Conservation (phyloP, 192 early-diverging fungal genomes). For the Backusella luteola region DNA sequence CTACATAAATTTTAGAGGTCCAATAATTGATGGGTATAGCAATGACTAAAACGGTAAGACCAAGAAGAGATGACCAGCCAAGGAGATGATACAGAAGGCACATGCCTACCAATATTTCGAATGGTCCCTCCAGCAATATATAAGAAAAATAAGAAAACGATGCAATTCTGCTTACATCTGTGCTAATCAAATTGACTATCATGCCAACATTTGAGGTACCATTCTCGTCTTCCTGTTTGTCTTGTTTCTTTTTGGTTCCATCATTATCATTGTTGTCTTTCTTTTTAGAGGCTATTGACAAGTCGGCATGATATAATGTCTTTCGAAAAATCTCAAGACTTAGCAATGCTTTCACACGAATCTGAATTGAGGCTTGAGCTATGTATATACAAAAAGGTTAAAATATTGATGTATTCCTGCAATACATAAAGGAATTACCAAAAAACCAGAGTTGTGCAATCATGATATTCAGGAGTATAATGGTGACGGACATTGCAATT, state of each 20-base stretch:
- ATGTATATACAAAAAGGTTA: background rate
- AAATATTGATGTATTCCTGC: conserved; percentile 21
- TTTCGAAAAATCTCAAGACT: conserved; percentile 61
- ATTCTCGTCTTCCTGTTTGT: conserved; percentile 23
- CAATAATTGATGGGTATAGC: conserved; percentile 39
- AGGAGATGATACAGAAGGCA: conserved; percentile 72
- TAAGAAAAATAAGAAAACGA: conserved; percentile 49
- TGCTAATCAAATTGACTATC: conserved; percentile 71
- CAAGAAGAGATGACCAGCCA: conserved; percentile 76
- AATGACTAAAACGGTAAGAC: conserved; percentile 55
- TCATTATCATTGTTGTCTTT: conserved; percentile 33
- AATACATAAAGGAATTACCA: conserved; percentile 8
- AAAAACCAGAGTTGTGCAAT: conserved; percentile 28
- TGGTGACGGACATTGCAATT: conserved; percentile 47
- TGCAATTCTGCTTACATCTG: conserved; percentile 61
- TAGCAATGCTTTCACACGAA: conserved; percentile 23
- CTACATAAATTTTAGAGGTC: conserved; percentile 25
- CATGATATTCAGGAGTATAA: conserved; percentile 44
- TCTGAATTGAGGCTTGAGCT: conserved; percentile 26
- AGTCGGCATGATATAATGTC: conserved; percentile 48
- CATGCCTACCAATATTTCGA: conserved; percentile 63
- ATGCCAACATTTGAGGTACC: conserved; percentile 45
- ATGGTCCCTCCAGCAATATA: conserved; percentile 52
- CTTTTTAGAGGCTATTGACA: conserved; percentile 27
- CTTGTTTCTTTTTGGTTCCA: conserved; percentile 22